Conservation (phyloP, 78 protist species). For the Blattamonas nauphoetae region DNA sequence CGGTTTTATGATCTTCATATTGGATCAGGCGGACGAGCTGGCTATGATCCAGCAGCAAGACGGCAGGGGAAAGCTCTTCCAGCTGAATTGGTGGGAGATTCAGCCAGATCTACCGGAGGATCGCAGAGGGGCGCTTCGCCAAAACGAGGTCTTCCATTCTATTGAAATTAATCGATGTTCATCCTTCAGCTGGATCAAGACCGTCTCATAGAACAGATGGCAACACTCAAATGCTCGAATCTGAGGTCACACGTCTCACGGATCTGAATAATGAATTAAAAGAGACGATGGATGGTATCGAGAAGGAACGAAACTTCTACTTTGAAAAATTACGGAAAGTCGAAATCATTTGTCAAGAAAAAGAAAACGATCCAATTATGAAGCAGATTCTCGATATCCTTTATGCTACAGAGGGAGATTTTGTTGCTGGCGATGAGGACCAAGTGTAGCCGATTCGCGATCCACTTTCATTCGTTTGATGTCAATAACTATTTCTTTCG, state of each 20-base stretch:
- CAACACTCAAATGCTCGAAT: background rate
- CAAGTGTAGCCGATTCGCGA: too few relatives aligned
- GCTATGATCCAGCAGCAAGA: background rate
- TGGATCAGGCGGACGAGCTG: background rate
- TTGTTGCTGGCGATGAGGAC: background rate
- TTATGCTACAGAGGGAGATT: conserved; percentile 10
- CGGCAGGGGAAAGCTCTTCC: background rate
- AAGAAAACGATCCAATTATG: background rate
- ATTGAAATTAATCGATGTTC: background rate
- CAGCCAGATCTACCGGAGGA: too few relatives aligned
- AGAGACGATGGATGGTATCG: conserved; percentile 33
- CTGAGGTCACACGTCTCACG: conserved; percentile 14
- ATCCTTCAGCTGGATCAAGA: conserved; percentile 6
- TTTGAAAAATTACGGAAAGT: conserved; percentile 49
- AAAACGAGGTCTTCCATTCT: too few relatives aligned
- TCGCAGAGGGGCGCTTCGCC: too few relatives aligned
- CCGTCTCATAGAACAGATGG: conserved; percentile 11
- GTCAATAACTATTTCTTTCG: too few relatives aligned
- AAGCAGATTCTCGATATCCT: conserved; percentile 27
- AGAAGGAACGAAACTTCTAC: conserved; percentile 63
- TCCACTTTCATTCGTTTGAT: too few relatives aligned
- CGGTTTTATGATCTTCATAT: conserved; percentile 26
- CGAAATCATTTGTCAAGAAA: conserved; percentile 52
- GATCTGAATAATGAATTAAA: conserved; percentile 24
- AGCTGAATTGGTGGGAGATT: background rate